A percentile compares a stretch with the other conserved stretches of the same genome.
Conservation (phyloP, 2,329 filamentous ascomycete genomes). For the Cercospora citrullina region DNA sequence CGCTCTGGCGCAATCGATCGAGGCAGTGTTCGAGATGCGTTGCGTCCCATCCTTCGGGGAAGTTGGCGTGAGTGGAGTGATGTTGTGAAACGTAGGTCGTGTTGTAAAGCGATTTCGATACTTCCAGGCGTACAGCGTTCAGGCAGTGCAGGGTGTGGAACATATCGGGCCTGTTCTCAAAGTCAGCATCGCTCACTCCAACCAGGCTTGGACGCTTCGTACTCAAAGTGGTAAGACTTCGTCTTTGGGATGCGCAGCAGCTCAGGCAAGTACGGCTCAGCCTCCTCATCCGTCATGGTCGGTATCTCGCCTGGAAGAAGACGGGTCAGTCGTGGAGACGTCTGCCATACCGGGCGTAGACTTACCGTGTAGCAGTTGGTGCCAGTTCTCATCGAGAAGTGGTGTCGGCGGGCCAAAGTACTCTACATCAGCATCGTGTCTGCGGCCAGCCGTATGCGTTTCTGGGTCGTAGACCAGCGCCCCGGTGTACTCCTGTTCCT, state of each 20-base stretch:
- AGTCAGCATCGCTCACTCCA: neutral
- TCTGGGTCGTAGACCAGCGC: conserved; percentile 20
- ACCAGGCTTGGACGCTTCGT: neutral
- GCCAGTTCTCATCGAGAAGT: conserved; percentile 24
- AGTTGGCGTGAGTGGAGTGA: neutral
- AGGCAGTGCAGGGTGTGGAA: conserved; percentile 30
- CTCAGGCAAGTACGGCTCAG: conserved; percentile 15
- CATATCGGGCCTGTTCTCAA: conserved; percentile 19
- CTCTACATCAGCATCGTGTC: conserved; percentile 14
- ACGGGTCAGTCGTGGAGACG: neutral
- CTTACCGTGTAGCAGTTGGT: conserved; percentile 19
- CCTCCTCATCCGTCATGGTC: conserved; percentile 21
- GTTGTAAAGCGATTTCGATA: conserved; percentile 24
- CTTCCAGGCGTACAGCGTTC: conserved; percentile 25
- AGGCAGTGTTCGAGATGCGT: conserved; percentile 29
- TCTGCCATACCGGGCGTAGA: too few relatives aligned
- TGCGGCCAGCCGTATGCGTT: conserved; percentile 9
- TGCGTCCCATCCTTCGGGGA: conserved; percentile 15
- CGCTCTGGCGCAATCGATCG: conserved; percentile 24
- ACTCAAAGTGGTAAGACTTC: conserved; percentile 20
- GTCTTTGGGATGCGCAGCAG: conserved; percentile 17
- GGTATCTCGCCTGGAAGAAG: conserved; percentile 14
- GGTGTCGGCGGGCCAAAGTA: conserved; percentile 26
- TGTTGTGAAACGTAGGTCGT: conserved; percentile 1
- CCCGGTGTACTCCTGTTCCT: conserved; percentile 19